These are phyloP conservation scores for Allium cepa DNA, from an alignment of 106 monocot species.

Conservation along the genomic window DNA sequence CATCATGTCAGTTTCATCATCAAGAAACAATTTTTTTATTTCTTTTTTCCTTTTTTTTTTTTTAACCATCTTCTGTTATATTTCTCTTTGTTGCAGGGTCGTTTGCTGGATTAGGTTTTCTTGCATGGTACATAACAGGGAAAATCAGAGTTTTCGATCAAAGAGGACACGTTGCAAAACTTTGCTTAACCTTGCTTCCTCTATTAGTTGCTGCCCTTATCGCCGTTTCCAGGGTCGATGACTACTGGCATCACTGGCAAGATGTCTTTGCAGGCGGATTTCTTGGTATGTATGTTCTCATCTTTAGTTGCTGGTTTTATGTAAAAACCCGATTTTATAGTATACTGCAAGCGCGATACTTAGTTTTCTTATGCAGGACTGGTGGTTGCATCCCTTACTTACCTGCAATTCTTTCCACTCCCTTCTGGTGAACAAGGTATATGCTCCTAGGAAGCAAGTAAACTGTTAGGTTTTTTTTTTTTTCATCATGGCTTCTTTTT, in stretches of 20 bases:
- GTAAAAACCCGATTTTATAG: neutral
- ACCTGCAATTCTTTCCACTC: conserved; percentile 1
- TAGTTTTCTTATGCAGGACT: neutral
- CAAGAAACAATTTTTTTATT: too few relatives aligned
- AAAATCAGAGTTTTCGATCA: conserved; percentile 57
- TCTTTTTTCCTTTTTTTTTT: too few relatives aligned
- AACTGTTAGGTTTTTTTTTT: too few relatives aligned
- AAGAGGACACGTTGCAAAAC: conserved; percentile 57
- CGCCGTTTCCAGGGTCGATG: conserved; percentile 59
- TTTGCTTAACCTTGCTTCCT: conserved; percentile 64
- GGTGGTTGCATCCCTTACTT: neutral
- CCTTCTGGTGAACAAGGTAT: neutral
- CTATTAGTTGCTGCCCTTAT: conserved; percentile 39
- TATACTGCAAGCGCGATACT: too few relatives aligned
- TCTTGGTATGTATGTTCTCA: conserved; percentile 33
- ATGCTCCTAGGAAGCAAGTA: too few relatives aligned
- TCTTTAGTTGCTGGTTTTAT: too few relatives aligned
- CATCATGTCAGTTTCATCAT: conserved; percentile 4
- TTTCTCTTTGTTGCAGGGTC: conserved; percentile 32
- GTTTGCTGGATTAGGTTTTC: conserved; percentile 66
- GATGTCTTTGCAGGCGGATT: conserved; percentile 76
- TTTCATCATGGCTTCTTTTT: too few relatives aligned
- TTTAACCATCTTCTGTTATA: neutral
- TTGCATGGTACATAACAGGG: conserved; percentile 52
- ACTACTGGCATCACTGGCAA: conserved; percentile 76